phyloP scores from a whole-genome alignment of 345 rosid species.

The Isatis tinctoria region DNA sequence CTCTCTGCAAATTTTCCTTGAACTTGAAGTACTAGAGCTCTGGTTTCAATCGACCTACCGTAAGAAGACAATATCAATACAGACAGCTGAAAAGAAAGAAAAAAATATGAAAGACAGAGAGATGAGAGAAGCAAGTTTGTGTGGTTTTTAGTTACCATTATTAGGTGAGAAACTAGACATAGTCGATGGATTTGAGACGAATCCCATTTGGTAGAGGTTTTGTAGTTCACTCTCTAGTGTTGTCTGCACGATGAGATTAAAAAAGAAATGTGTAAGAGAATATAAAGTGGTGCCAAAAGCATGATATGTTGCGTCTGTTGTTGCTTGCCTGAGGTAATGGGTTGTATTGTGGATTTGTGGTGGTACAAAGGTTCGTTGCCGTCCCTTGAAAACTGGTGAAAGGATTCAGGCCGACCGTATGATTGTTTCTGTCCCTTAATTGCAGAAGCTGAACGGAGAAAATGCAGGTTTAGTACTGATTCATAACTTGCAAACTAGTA shows the following conservation, averaged over 20 bases:
- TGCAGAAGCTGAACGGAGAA: constrained; percentile 53
- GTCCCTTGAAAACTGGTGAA: constrained; percentile 48
- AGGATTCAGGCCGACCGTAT: constrained; percentile 46
- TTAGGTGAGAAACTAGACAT: constrained; percentile 53
- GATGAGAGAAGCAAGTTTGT: not conserved
- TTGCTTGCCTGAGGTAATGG: constrained; percentile 54
- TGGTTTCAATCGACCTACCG: constrained; percentile 57
- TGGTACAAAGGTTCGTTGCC: constrained; percentile 42
- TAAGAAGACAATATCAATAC: not conserved
- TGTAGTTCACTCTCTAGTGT: constrained; percentile 65
- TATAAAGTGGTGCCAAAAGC: not conserved
- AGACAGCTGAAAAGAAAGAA: not conserved
- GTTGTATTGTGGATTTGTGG: constrained; percentile 54
- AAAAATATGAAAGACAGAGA: not conserved
- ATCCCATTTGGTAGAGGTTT: constrained; percentile 72
- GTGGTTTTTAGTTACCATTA: constrained; percentile 39
- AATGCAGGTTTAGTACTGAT: constrained; percentile 12
- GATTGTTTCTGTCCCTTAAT: constrained; percentile 43
- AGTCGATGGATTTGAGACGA: constrained; percentile 53
- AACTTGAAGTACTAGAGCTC: constrained; percentile 44
- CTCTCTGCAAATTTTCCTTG: constrained; percentile 7
- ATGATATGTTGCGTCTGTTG: not conserved
- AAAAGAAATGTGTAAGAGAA: not conserved
- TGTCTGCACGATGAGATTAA: constrained; percentile 34
- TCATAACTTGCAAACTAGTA: not conserved